These are phyloP conservation scores for Mallotus japonicus DNA, from an alignment of 441 rosid species.

Conservation along the genomic window DNA sequence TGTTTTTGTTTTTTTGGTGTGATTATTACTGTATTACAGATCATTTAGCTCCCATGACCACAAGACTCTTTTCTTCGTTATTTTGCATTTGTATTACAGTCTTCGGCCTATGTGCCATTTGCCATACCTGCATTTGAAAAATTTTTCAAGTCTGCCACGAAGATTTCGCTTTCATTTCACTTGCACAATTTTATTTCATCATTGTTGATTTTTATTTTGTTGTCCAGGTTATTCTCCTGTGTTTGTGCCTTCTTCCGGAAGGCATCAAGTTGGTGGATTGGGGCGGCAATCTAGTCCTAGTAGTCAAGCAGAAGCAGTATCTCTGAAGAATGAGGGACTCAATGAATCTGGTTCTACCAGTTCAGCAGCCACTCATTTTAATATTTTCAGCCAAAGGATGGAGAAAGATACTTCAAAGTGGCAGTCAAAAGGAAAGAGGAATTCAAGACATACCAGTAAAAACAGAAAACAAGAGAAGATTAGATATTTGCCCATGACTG, in stretches of 20 bases:
- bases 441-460: conserved; percentile 65
- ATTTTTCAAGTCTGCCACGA: not conserved
- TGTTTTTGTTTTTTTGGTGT: not conserved
- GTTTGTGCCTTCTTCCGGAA: conserved; percentile 38
- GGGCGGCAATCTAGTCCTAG: conserved; percentile 46
- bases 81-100: not conserved
- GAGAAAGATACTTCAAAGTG: conserved; percentile 82
- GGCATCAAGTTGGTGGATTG: conserved; percentile 40
- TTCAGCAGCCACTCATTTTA: conserved; percentile 32
- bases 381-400: conserved; percentile 47
- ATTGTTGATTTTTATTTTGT: conserved; percentile 21
- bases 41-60: not conserved
- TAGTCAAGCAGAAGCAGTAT: conserved; percentile 42
- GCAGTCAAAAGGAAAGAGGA: conserved; percentile 95
- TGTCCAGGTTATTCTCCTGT: conserved; percentile 50
- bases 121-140: not conserved
- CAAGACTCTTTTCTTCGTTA: not conserved
- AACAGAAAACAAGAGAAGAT: conserved; percentile 50
- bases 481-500: conserved; percentile 45
- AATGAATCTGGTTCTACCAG: conserved; percentile 46
- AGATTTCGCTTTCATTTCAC: not conserved
- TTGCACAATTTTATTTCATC: not conserved
- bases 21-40: not conserved
- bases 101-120: not conserved
- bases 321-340: conserved; percentile 41